Base-by-base conservation (phyloP, 768 basidiomycete genomes). In the Amanita fuliginea region DNA sequence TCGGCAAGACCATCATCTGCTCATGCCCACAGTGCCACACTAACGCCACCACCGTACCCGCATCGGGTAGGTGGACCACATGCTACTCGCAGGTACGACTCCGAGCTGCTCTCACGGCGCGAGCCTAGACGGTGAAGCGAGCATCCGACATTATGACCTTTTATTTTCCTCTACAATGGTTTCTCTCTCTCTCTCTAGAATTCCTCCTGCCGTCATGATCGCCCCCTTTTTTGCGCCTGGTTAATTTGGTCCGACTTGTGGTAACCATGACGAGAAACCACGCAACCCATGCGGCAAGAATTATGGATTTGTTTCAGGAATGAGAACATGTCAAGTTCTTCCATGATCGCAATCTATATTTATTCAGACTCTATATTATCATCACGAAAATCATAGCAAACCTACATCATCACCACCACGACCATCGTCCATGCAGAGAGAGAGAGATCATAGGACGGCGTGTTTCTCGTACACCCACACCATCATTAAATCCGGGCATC, bases 11-110 rank as follows among this genome's bases (percentile, higher is more conserved):
- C 47, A 16, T 19, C 47, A 42, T 28, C 47, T 26, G 47, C 19
- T 41, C 28, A 42, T 3, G 19, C 34, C 3, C 40, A 16, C 21
- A 47, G 11, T 24, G n/a, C 36, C 46, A 14, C 36, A 11, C 18
- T 49, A 33, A 49, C 28, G 24, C 28, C 47, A 13, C 26, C 47
- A 42, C 36, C 21, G 18, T 18, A 30, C 32, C 26, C 37, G 16
- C 30, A 30, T 33, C 47, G 39, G 13, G 16, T 13, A 9, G 34
- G 35, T 6, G 32, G 21, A 9, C 24, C 46, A 37, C 46, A 47
- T 37, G 35, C 35, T 42, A 24, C 24, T 18, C 47, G 47, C 40
- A 7, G 47, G 16, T 34, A 49, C 30, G 47, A 49, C 18, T 42
- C 39, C 42, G 47, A 42, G 10, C 13, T 33, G 16, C 24, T 42